These are phyloP conservation scores for Buxus sempervirens DNA, from an alignment of 164 flowering plant genomes.

Conservation along the genomic window DNA sequence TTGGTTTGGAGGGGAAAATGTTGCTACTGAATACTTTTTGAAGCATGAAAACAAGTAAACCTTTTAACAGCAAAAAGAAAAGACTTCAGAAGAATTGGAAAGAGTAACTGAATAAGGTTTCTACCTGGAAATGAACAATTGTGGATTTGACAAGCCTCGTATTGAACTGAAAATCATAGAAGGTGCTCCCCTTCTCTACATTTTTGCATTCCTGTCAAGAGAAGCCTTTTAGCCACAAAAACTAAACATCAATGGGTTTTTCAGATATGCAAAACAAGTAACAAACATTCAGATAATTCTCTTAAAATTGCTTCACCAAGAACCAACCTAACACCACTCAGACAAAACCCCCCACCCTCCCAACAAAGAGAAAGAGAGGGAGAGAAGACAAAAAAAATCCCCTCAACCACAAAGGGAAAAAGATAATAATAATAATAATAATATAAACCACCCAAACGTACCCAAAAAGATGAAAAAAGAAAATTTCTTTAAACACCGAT, in stretches of 20 bases:
- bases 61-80: neutral
- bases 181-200: conserved; percentile 58
- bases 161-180: conserved; percentile 87
- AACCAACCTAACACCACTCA: too few species aligned
- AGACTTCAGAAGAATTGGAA: neutral
- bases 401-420: too few species aligned
- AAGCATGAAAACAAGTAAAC: neutral
- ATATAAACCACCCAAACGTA: too few species aligned
- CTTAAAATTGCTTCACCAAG: too few species aligned
- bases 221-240: conserved; percentile 12
- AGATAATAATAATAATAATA: too few species aligned
- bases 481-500: too few species aligned
- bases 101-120: conserved; percentile 13
- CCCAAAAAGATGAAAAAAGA: too few species aligned
- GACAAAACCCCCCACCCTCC: too few species aligned
- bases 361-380: too few species aligned
- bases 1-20: neutral
- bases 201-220: conserved; percentile 63
- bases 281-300: neutral
- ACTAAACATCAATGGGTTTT: neutral
- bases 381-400: too few species aligned
- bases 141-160: conserved; percentile 91
- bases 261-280: neutral
- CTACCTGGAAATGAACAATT: conserved; percentile 95
- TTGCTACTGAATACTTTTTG: neutral